phyloP scores from a whole-genome alignment of 257 asterid species.

The Schizonepeta tenuifolia region DNA sequence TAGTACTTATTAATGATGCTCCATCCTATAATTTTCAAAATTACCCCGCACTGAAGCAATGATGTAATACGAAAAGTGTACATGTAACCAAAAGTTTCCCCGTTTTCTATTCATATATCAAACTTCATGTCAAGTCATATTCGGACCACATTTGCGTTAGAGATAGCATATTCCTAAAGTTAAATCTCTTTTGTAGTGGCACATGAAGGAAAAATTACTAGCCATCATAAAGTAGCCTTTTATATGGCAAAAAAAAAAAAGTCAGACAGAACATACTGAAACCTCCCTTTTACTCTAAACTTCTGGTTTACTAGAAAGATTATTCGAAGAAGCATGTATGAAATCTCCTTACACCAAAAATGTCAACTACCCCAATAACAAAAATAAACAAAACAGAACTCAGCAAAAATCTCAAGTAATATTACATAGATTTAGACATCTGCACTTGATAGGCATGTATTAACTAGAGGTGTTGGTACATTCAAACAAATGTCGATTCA shows the following conservation, averaged over 20 bases:
- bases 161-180: not conserved
- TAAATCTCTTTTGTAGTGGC: constrained; percentile 4
- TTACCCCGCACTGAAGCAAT: not conserved
- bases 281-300: constrained; percentile 4
- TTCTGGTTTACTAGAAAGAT: not conserved
- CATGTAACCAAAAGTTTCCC: not conserved
- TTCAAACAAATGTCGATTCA: not conserved
- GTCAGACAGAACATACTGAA: not conserved
- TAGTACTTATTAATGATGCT: not conserved
- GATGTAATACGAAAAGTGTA: not conserved
- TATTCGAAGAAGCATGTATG: not conserved
- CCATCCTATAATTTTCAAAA: not conserved
- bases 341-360: not conserved
- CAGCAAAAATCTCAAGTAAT: not conserved
- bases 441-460: not conserved
- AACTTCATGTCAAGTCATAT: constrained; percentile 12
- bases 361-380: not conserved
- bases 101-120: not conserved
- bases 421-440: not conserved
- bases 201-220: not conserved
- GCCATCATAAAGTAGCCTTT: not conserved
- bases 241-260: not conserved
- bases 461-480: not conserved
- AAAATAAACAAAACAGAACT: not conserved
- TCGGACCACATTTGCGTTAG: not conserved